Conservation (phyloP, 2,329 filamentous ascomycete species). For the Aspergillus pseudonomiae region DNA sequence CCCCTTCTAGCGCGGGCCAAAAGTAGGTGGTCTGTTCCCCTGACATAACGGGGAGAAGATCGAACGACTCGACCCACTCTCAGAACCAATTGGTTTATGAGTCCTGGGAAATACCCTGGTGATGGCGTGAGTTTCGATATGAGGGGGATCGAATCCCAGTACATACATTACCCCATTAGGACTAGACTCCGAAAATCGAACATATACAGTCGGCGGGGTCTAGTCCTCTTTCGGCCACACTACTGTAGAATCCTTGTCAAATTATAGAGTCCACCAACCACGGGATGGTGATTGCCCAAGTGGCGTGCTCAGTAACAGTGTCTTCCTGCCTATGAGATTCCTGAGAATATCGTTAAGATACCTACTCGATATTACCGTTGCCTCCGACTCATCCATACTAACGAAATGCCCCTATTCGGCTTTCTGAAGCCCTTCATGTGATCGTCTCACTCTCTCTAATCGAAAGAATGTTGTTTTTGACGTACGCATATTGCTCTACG, state of each 20-base stretch:
- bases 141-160: not conserved
- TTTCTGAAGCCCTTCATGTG: not conserved
- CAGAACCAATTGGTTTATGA: not conserved
- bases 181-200: slow-evolving; percentile 26
- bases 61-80: not conserved
- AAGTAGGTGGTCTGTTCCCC: not conserved
- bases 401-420: not conserved
- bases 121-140: not conserved
- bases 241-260: not conserved
- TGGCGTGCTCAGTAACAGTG: not conserved
- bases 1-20: not conserved
- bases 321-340: not conserved
- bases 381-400: not conserved
- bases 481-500: not conserved
- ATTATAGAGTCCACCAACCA: not conserved
- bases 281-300: not conserved
- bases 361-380: not conserved
- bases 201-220: slow-evolving; percentile 19
- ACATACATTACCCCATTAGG: slow-evolving; percentile 18
- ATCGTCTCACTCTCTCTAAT: not conserved
- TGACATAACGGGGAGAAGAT: not conserved
- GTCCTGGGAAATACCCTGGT: not conserved
- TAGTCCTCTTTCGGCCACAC: slow-evolving; percentile 25
- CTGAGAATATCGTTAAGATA: not conserved
- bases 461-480: too few relatives aligned